These are phyloP conservation scores for Amphicarpaea edgeworthii DNA, from an alignment of 306 rosid genomes.

Conservation along the genomic window DNA sequence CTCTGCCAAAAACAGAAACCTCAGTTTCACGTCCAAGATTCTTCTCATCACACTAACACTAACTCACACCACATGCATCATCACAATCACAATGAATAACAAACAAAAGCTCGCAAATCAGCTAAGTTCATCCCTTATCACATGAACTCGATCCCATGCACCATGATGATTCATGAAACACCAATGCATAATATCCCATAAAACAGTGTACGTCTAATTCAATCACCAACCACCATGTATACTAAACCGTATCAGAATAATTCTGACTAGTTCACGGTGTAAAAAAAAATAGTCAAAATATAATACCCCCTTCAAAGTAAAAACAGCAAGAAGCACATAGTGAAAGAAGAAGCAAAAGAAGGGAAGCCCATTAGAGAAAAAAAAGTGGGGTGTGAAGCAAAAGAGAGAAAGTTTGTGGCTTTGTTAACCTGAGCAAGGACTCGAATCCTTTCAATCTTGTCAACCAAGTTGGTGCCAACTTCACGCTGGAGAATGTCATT, in stretches of 20 bases:
- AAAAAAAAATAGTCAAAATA: not conserved
- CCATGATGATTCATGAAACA: conserved; percentile 26
- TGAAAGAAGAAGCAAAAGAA: not conserved
- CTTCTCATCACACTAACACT: not conserved
- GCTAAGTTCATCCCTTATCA: not conserved
- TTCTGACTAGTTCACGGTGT: too few species aligned
- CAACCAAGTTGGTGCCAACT: conserved; percentile 65
- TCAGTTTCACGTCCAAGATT: conserved; percentile 7
- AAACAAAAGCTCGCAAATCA: not conserved
- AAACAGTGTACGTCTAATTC: not conserved
- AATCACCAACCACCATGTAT: not conserved
- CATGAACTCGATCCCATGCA: conserved; percentile 37
- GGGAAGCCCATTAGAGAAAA: not conserved
- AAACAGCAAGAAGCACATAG: not conserved
- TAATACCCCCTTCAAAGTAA: conserved; percentile 2
- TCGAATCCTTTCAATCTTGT: conserved; percentile 75
- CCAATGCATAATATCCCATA: conserved; percentile 5
- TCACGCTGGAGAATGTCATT: conserved; percentile 85
- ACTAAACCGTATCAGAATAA: too few species aligned
- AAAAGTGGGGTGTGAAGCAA: not conserved
- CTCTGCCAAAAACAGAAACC: conserved; percentile 58
- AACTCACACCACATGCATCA: conserved; percentile 33
- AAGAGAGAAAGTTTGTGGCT: not conserved
- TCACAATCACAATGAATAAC: conserved; percentile 13
- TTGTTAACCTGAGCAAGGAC: conserved; percentile 78